A percentile compares a stretch with the other conserved stretches of the same genome.
Conservation (phyloP, 129 eudicot genomes). For the Flaveria brownii region DNA sequence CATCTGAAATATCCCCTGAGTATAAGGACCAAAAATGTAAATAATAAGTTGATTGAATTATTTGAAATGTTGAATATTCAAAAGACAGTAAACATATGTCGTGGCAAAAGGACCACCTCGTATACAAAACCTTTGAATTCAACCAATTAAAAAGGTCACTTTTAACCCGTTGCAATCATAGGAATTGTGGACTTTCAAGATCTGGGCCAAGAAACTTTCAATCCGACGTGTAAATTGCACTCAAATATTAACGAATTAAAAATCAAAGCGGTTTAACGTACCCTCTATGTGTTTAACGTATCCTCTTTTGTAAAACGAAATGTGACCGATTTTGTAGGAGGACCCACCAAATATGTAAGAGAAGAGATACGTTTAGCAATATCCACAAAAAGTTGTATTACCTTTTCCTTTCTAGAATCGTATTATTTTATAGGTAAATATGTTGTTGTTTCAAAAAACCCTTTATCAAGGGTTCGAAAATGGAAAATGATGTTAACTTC, state of each 20-base stretch:
- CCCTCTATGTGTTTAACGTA: too few relatives aligned
- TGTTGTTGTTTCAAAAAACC: background rate
- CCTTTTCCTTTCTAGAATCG: background rate
- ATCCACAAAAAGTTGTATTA: too few relatives aligned
- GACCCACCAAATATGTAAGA: too few relatives aligned
- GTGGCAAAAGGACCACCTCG: conserved; percentile 38
- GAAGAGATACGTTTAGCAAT: too few relatives aligned
- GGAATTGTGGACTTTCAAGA: conserved; percentile 31
- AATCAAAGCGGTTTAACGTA: too few relatives aligned
- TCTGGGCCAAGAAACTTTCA: conserved; percentile 28
- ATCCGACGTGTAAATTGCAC: background rate
- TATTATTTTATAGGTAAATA: background rate
- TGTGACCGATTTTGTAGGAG: too few relatives aligned
- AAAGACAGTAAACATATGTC: conserved; percentile 25
- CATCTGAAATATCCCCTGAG: conserved; percentile 79
- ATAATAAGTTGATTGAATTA: background rate
- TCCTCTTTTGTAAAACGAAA: too few relatives aligned
- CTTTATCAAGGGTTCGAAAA: background rate
- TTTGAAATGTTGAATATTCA: conserved; percentile 40
- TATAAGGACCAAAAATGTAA: conserved; percentile 19
- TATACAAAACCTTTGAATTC: conserved; percentile 37
- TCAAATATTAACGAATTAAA: background rate
- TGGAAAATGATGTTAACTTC: background rate
- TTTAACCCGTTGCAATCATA: conserved; percentile 35
- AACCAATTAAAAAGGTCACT: conserved; percentile 25